Percentiles rank a stretch among this genome's conserved stretches.
Evolutionary conservation across 176 grass and related monocot species (phyloP).

Genomic region (Avena eriantha): DNA sequence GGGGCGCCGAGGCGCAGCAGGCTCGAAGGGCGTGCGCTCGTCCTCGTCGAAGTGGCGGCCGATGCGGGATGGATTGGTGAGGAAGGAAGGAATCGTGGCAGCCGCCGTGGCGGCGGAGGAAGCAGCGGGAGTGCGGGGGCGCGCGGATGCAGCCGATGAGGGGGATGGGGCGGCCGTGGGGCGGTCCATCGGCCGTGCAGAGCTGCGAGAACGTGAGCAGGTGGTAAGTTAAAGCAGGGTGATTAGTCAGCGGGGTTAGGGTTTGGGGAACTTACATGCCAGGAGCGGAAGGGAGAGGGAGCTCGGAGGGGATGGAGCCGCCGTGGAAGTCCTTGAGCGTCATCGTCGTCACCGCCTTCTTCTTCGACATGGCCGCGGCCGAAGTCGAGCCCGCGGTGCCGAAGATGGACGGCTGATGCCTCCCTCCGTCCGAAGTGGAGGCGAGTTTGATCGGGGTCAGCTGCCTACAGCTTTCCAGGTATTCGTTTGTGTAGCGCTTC

Average conservation of each 20-base stretch:
- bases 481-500: neutral
- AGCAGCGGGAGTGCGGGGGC: conserved; percentile 45
- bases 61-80: conserved; percentile 57
- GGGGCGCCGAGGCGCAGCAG: conserved; percentile 44
- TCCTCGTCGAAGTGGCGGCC: conserved; percentile 98
- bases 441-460: conserved; percentile 33
- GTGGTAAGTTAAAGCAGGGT: neutral
- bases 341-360: conserved; percentile 89
- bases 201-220: conserved; percentile 53
- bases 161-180: conserved; percentile 37
- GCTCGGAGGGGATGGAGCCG: conserved; percentile 96
- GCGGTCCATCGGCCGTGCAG: conserved; percentile 58
- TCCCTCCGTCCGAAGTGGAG: neutral
- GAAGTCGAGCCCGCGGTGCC: conserved; percentile 37
- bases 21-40: conserved; percentile 94
- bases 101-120: conserved; percentile 38
- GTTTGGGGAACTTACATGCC: conserved; percentile 68
- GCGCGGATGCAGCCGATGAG: conserved; percentile 47
- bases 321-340: conserved; percentile 98
- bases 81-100: conserved; percentile 53
- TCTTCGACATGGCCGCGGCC: conserved; percentile 54
- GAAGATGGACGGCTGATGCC: neutral
- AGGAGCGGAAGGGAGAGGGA: conserved; percentile 85
- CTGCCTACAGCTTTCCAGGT: conserved; percentile 21
- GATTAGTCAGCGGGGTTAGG: neutral